A percentile compares a stretch with the other conserved stretches of the same genome.
phyloP scores from a whole-genome alignment of 73 alveolate species.

The Uronychia setigera region DNA sequence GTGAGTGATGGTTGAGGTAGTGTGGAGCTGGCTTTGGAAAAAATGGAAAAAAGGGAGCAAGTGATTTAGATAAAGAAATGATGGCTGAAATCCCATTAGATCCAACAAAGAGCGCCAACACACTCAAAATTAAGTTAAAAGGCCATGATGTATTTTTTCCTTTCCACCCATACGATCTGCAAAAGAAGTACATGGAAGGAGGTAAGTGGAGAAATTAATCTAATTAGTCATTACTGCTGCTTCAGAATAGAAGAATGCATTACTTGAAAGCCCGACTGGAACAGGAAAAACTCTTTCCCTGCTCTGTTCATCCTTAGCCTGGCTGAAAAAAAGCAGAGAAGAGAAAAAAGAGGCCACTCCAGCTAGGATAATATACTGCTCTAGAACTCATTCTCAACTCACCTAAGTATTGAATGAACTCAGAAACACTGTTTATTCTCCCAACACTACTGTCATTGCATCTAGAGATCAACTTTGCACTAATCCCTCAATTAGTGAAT shows the following conservation, averaged over 20 bases:
- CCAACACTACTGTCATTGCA: conserved; percentile 81
- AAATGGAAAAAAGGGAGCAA: not conserved
- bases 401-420: conserved; percentile 83
- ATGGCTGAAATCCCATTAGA: not conserved
- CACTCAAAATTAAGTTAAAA: too few species aligned
- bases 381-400: conserved; percentile 92
- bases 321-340: not conserved
- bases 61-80: not conserved
- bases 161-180: conserved; percentile 1
- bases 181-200: not conserved
- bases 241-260: conserved; percentile 12
- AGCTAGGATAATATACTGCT: conserved; percentile 46
- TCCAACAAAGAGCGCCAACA: not conserved
- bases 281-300: conserved; percentile 33
- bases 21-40: not conserved
- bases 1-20: conserved; percentile 4
- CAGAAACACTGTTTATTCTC: conserved; percentile 82
- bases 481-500: conserved; percentile 57
- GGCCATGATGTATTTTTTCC: not conserved
- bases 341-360: not conserved
- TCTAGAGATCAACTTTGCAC: conserved; percentile 89
- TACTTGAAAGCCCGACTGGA: conserved; percentile 39
- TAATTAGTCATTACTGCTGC: conserved; percentile 6
- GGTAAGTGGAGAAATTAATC: not conserved
- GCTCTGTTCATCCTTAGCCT: conserved; percentile 10